These are phyloP conservation scores for Syncephalastrum sp. DNA, from an alignment of 371 early-diverging fungal species.

Conservation along the genomic window DNA sequence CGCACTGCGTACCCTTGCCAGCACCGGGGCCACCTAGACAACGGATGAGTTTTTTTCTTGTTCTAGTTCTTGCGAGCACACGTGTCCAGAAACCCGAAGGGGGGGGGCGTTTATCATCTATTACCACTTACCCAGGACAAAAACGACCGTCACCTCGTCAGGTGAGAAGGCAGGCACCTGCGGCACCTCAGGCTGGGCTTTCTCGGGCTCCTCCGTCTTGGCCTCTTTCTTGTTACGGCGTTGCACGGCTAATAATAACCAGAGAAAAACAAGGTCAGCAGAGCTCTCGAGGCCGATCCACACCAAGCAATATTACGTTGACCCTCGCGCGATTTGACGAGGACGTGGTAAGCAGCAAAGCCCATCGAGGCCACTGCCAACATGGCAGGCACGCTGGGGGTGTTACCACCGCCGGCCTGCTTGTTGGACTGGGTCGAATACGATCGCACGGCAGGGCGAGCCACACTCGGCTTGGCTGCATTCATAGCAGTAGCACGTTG, in stretches of 20 bases:
- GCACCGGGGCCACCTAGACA: slow-evolving; percentile 78
- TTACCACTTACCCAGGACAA: slow-evolving; percentile 63
- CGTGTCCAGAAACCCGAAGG: no score
- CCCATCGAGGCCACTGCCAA: slow-evolving; percentile 55
- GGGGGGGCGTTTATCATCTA: no score
- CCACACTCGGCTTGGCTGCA: no score
- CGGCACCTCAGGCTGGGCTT: background rate
- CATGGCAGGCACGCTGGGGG: slow-evolving; percentile 48
- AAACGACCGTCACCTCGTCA: slow-evolving; percentile 63
- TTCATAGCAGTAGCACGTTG: no score
- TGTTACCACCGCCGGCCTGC: slow-evolving; percentile 8
- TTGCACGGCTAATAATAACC: no score
- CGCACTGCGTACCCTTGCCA: slow-evolving; percentile 96
- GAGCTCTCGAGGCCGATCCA: no score
- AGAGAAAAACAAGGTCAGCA: no score
- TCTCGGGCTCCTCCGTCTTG: no score
- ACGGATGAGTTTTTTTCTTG: no score
- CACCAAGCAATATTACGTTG: slow-evolving; percentile 25
- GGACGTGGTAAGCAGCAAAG: slow-evolving; percentile 47
- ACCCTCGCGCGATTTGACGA: slow-evolving; percentile 47
- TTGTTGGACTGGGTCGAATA: slow-evolving; percentile 6
- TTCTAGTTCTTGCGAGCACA: no score
- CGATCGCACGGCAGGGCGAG: background rate
- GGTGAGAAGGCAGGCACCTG: slow-evolving; percentile 14
- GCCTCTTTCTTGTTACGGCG: no score